A percentile compares a stretch with the other conserved stretches of the same genome.
These are phyloP conservation scores for Baorangia bicolor DNA, from an alignment of 768 basidiomycete genomes.

Conservation along the genomic window DNA sequence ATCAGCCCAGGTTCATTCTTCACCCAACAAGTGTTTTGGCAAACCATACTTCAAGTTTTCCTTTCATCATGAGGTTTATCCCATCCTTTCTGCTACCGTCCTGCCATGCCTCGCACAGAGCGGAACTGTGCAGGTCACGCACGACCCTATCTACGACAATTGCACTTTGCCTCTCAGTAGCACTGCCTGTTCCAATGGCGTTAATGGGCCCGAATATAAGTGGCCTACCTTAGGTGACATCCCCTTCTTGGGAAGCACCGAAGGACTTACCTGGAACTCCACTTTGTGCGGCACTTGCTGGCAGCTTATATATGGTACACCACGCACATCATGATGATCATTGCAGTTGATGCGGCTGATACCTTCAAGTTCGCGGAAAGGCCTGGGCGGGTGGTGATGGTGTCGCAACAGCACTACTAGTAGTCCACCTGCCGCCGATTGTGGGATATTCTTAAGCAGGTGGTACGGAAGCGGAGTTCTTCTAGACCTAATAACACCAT, in stretches of 20 bases:
- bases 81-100: background rate
- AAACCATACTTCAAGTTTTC: background rate
- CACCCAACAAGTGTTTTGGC: background rate
- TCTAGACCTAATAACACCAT: background rate
- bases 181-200: slow-evolving; percentile 9
- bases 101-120: background rate
- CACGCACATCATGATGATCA: background rate
- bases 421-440: background rate
- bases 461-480: background rate
- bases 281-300: slow-evolving; percentile 60
- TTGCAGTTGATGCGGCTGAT: background rate
- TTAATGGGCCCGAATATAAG: slow-evolving; percentile 31
- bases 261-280: slow-evolving; percentile 42
- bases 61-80: background rate
- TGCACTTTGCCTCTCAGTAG: slow-evolving; percentile 17
- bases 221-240: slow-evolving; percentile 35
- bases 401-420: background rate
- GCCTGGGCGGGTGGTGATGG: background rate
- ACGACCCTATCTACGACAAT: background rate
- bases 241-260: slow-evolving; percentile 34
- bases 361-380: background rate
- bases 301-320: slow-evolving; percentile 12
- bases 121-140: background rate
- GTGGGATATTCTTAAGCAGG: background rate
- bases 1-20: background rate